A percentile compares a stretch with the other conserved stretches of the same genome.
phyloP scores from a whole-genome alignment of 257 asterid species.

The Plantago ovata region DNA sequence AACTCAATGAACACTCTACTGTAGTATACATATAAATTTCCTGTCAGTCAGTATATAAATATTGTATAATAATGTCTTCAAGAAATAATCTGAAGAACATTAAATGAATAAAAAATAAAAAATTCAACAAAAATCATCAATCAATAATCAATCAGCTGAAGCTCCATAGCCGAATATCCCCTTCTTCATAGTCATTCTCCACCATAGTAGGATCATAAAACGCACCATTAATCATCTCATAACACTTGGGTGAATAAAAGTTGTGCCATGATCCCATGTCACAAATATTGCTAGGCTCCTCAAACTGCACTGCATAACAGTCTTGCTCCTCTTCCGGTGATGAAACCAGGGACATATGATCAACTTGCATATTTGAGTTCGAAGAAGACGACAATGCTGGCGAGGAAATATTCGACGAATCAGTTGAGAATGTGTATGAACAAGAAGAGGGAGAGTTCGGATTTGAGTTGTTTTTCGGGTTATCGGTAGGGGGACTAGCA shows the following conservation, averaged over 20 bases:
- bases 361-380: slow-evolving; percentile 27
- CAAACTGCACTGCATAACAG: slow-evolving; percentile 16
- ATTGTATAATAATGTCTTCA: slow-evolving; percentile 34
- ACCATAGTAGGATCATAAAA: slow-evolving; percentile 52
- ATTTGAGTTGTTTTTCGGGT: slow-evolving; percentile 3
- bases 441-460: slow-evolving; percentile 24
- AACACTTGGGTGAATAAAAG: slow-evolving; percentile 76
- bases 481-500: not conserved
- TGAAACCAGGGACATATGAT: slow-evolving; percentile 15
- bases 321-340: not conserved
- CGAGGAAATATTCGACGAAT: slow-evolving; percentile 3
- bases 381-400: slow-evolving; percentile 18
- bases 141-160: slow-evolving; percentile 27
- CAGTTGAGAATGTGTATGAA: slow-evolving; percentile 7
- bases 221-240: slow-evolving; percentile 49
- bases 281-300: slow-evolving; percentile 11
- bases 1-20: slow-evolving; percentile 2
- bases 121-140: slow-evolving; percentile 1
- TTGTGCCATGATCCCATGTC: slow-evolving; percentile 45
- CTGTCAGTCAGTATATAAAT: slow-evolving; percentile 24
- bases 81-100: slow-evolving; percentile 56
- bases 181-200: slow-evolving; percentile 38
- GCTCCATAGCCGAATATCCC: slow-evolving; percentile 75
- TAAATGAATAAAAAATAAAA: slow-evolving; percentile 27
- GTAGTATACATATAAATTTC: not conserved